Conservation (phyloP, 768 basidiomycete genomes). For the Tricholoma matsutake region DNA sequence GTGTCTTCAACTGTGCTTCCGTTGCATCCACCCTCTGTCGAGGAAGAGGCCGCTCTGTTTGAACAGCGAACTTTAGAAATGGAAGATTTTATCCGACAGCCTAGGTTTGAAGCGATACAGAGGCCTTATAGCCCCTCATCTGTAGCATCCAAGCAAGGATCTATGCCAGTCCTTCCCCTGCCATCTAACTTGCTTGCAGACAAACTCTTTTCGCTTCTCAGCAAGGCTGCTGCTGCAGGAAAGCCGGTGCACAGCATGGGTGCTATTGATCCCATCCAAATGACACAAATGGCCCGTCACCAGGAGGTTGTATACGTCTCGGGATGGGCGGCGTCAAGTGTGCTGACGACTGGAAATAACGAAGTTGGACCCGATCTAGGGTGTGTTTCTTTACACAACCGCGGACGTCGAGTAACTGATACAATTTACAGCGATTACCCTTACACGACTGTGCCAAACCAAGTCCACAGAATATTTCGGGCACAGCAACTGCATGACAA, state of each 20-base stretch:
- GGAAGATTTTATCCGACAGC: constrained; percentile 67
- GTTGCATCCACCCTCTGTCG: constrained; percentile 52
- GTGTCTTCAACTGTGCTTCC: constrained; percentile 49
- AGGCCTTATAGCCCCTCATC: constrained; percentile 78
- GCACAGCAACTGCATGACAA: constrained; percentile 92
- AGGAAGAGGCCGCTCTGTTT: constrained; percentile 58
- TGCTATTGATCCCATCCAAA: constrained; percentile 90
- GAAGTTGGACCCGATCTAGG: constrained; percentile 92
- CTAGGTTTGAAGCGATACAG: constrained; percentile 70
- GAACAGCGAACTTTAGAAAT: constrained; percentile 60
- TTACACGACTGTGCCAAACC: constrained; percentile 94
- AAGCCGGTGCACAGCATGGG: constrained; percentile 88
- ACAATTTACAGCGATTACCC: constrained; percentile 72
- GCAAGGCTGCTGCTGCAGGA: constrained; percentile 56
- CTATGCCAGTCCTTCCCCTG: constrained; percentile 72
- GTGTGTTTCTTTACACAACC: constrained; percentile 40
- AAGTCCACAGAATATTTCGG: constrained; percentile 87
- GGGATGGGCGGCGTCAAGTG: constrained; percentile 86
- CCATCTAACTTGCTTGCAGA: constrained; percentile 78
- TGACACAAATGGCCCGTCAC: constrained; percentile 89
- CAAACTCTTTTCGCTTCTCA: constrained; percentile 75
- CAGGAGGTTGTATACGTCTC: constrained; percentile 90
- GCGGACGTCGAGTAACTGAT: not conserved
- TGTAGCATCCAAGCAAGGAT: constrained; percentile 89
- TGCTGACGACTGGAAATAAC: constrained; percentile 86